phyloP scores from a whole-genome alignment of 2,329 filamentous ascomycete species.

The Botryotinia convoluta region DNA sequence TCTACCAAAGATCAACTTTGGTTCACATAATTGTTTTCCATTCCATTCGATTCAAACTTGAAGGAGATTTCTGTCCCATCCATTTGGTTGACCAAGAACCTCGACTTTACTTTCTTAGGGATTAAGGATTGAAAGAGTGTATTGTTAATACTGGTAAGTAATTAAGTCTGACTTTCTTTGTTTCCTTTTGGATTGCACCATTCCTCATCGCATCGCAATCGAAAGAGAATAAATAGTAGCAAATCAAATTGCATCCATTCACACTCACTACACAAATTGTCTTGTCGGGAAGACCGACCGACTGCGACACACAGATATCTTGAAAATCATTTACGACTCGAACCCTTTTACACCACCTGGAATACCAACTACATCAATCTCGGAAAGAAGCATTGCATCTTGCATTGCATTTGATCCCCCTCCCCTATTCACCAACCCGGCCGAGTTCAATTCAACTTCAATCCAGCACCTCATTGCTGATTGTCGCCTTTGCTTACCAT shows the following conservation, averaged over 20 bases:
- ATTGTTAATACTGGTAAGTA: slow-evolving; percentile 8
- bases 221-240: not conserved
- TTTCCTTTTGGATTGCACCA: not conserved
- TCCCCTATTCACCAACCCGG: slow-evolving; percentile 3
- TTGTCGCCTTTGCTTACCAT: not conserved
- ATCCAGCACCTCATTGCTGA: not conserved
- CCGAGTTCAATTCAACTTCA: not conserved
- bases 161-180: not conserved
- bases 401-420: not conserved
- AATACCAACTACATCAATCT: not conserved
- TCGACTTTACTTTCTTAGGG: not conserved
- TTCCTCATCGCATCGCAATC: not conserved
- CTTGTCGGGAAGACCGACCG: not conserved
- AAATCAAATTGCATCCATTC: not conserved
- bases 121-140: not conserved
- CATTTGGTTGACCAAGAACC: not conserved
- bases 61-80: not conserved
- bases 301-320: not conserved
- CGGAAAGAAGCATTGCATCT: not conserved
- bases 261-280: not conserved
- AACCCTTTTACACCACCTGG: not conserved
- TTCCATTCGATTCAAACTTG: not conserved
- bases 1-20: not conserved
- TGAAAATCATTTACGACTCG: not conserved
- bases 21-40: not conserved